A percentile compares a stretch with the other conserved stretches of the same genome.
Conservation (phyloP, 176 grass and related monocot genomes). For the Pontederia crassipes region DNA sequence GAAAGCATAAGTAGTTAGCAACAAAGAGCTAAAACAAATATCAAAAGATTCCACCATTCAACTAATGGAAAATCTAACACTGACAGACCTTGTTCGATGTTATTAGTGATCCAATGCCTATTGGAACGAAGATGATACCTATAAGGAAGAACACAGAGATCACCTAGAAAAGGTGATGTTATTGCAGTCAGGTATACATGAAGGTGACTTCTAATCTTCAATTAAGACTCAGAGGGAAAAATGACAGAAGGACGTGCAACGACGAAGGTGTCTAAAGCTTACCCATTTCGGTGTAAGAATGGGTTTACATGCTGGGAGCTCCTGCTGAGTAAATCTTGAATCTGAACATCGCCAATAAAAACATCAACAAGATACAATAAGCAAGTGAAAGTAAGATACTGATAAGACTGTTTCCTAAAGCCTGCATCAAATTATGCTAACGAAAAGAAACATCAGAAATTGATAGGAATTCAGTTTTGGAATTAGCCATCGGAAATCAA, state of each 20-base stretch:
- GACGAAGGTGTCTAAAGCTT: conserved; percentile 4
- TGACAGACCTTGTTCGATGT: conserved; percentile 59
- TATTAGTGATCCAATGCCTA: conserved; percentile 55
- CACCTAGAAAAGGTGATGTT: conserved; percentile 41
- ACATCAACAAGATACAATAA: not conserved
- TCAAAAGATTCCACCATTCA: not conserved
- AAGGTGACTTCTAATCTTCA: not conserved
- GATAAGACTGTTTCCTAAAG: not conserved
- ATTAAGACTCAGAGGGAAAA: not conserved
- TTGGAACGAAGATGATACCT: conserved; percentile 64
- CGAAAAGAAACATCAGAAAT: not conserved
- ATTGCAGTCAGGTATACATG: not conserved
- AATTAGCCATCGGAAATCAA: too few species aligned
- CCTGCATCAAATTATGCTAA: not conserved
- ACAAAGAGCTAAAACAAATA: conserved; percentile 7
- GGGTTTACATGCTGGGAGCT: conserved; percentile 91
- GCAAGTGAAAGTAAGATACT: not conserved
- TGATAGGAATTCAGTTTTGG: too few species aligned
- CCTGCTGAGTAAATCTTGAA: conserved; percentile 95
- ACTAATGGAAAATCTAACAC: not conserved
- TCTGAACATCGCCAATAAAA: conserved; percentile 38
- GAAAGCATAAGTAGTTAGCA: not conserved
- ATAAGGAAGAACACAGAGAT: conserved; percentile 80
- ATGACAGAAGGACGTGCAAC: not conserved
- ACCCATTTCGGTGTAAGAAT: conserved; percentile 99